Base-by-base conservation (phyloP, 148 eudicot species). In the Fallopia convolvulus region DNA sequence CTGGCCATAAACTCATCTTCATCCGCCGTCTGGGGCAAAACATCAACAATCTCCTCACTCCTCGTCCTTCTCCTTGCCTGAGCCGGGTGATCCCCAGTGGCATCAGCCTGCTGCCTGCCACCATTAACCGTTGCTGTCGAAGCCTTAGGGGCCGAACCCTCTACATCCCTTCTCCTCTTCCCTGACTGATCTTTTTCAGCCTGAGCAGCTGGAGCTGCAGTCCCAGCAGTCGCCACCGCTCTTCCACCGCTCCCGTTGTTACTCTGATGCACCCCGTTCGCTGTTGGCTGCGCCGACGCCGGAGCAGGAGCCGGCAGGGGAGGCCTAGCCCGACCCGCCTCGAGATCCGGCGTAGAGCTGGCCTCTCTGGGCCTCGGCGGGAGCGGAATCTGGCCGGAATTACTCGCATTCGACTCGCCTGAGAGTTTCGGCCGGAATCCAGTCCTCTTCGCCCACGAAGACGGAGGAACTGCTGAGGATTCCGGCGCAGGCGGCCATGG, bases 381-480 rank as follows among this genome's bases (percentile, higher is more conserved):
- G 0, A 78, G 40, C 66, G 74, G 74, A 73, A 90, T 80, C 81
- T 78, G 89, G 21, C 90, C 95, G 15, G 96, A 92, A 50, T 88
- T 83, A 56, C 66, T 79, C 5, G 88, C 89, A 82, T 81, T 88
- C 23, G 91, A 80, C 87, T 95, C 97, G 33, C 99, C 99, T 21
- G 99, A 95, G 79, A 91, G 86, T 70, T 91, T 95, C 42, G 99
- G 99, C 26, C 86, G 83, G 82, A 94, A 94, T 6, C 95, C 95
- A 32, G 97, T 94, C 21, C 87, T 80, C 77, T 90, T 92, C 11
- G 97, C 97, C 98, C 98, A 94, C 0, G 98, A 82, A 33, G 93
- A 83, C 5, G 98, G 89, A 30, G 91, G 96, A 80, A 91, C 75
- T 74, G 99, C 81, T 21, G 84, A 75, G 17, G 90, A 75, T 13